These are phyloP conservation scores for Cyclostephanos tholiformis DNA, from an alignment of 108 stramenopile genomes.

Conservation along the genomic window DNA sequence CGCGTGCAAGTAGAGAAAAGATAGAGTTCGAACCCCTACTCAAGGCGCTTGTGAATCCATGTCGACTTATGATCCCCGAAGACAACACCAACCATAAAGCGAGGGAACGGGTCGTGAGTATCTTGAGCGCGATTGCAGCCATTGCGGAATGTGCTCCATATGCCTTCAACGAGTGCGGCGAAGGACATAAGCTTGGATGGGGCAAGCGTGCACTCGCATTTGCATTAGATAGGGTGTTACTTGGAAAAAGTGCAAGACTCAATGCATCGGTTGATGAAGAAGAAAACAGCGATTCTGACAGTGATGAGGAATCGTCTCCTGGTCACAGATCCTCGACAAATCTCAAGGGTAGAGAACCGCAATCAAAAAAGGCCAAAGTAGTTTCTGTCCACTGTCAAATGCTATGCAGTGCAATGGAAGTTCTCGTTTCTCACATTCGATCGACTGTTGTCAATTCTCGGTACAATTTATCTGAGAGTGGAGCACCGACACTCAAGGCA, in stretches of 20 bases:
- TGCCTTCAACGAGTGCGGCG: conserved; percentile 53
- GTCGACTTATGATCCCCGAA: conserved; percentile 51
- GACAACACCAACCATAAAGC: conserved; percentile 48
- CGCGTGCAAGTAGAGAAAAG: conserved; percentile 39
- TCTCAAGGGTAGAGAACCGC: conserved; percentile 18
- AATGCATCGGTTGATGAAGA: conserved; percentile 35
- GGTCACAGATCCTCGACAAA: conserved; percentile 17
- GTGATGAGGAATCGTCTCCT: conserved; percentile 39
- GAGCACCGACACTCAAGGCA: conserved; percentile 17
- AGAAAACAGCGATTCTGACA: conserved; percentile 43
- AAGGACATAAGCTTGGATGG: conserved; percentile 35
- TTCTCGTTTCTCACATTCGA: conserved; percentile 70
- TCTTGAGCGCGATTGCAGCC: conserved; percentile 70
- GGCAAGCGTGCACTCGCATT: conserved; percentile 67
- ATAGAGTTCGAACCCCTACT: conserved; percentile 58
- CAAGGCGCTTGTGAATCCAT: conserved; percentile 64
- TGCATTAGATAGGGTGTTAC: conserved; percentile 62
- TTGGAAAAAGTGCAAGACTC: conserved; percentile 44
- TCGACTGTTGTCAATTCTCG: conserved; percentile 47
- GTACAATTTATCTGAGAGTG: conserved; percentile 14
- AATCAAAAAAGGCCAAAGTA: conserved; percentile 44
- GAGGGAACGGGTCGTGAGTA: conserved; percentile 52
- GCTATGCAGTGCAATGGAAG: conserved; percentile 75
- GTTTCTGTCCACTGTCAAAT: conserved; percentile 64
- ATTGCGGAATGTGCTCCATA: conserved; percentile 71